Conservation (phyloP, 331 rosid species). For the Malus hybrid region DNA sequence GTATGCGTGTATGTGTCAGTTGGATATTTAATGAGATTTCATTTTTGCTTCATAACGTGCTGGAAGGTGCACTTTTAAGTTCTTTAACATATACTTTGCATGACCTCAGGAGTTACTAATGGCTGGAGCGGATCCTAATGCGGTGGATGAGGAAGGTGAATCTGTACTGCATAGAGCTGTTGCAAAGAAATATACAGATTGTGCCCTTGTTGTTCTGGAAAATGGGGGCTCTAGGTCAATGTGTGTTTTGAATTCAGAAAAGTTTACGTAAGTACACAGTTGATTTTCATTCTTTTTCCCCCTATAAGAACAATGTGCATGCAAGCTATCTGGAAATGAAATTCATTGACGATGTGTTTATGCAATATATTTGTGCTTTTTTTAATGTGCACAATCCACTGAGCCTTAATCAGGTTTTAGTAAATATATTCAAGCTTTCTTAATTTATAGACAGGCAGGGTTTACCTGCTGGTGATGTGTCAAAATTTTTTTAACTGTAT, state of each 20-base stretch:
- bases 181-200: conserved; percentile 85
- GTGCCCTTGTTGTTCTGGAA: conserved; percentile 89
- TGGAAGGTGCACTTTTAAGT: neutral
- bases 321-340: neutral
- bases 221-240: conserved; percentile 96
- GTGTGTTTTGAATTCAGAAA: conserved; percentile 70
- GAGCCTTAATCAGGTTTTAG: neutral
- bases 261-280: conserved; percentile 63
- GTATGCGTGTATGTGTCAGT: conserved; percentile 81
- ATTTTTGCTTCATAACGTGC: conserved; percentile 8
- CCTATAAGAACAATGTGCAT: neutral
- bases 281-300: conserved; percentile 4
- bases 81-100: conserved; percentile 9
- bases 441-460: neutral
- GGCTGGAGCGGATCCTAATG: conserved; percentile 98
- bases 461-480: neutral
- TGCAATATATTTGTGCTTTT: neutral
- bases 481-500: neutral
- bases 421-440: neutral
- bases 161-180: conserved; percentile 91
- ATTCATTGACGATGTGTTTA: neutral
- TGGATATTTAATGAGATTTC: conserved; percentile 2
- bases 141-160: conserved; percentile 96
- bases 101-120: conserved; percentile 69
- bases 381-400: neutral